These are phyloP conservation scores for Phytophthora brassicae DNA, from an alignment of 352 stramenopile species.

Conservation along the genomic window DNA sequence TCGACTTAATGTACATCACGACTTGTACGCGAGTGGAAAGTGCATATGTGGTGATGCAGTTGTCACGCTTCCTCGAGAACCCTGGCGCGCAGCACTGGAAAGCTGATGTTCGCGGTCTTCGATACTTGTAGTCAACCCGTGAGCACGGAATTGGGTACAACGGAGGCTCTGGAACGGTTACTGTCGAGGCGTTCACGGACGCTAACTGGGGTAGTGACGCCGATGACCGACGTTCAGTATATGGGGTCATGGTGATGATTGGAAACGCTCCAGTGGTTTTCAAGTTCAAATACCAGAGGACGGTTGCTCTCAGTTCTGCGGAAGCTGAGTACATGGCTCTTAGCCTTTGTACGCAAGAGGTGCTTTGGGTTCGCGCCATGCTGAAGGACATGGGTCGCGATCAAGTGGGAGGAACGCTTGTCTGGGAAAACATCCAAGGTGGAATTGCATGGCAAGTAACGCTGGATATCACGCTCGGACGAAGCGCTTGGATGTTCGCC, in stretches of 20 bases:
- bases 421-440: neutral
- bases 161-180: too few species aligned
- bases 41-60: slow-evolving; percentile 1
- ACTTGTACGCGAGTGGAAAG: slow-evolving; percentile 1
- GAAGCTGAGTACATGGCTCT: neutral
- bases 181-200: neutral
- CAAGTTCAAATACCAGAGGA: neutral
- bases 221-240: neutral
- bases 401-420: too few species aligned
- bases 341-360: neutral
- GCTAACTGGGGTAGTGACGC: neutral
- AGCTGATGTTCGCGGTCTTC: neutral
- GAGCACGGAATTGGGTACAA: too few species aligned
- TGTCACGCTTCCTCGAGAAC: slow-evolving; percentile 20
- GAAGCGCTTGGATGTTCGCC: neutral
- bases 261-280: neutral
- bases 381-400: neutral
- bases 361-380: neutral
- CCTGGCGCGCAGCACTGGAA: slow-evolving; percentile 16
- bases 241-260: too few species aligned
- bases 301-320: too few species aligned
- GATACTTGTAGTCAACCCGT: too few species aligned
- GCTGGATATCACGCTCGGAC: neutral
- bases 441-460: neutral
- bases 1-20: too few species aligned